A percentile compares a stretch with the other conserved stretches of the same genome.
Conservation (phyloP, 164 flowering plant species). For the Platanus orientalis region DNA sequence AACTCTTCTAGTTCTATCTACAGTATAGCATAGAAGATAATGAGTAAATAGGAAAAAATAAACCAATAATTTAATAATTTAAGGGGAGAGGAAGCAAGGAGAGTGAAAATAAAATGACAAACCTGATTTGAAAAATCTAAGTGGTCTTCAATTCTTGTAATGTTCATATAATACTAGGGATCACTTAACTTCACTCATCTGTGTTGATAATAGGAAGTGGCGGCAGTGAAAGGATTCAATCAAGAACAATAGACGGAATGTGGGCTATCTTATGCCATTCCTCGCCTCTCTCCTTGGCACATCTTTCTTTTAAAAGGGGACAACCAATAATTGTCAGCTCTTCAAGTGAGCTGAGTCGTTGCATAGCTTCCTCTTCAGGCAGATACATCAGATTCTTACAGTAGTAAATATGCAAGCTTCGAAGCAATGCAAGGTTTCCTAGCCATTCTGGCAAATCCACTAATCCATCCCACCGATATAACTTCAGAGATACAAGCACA, state of each 20-base stretch:
- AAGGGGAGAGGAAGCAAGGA: too few relatives aligned
- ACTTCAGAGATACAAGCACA: background rate
- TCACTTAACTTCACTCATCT: too few relatives aligned
- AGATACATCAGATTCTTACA: constrained; percentile 6
- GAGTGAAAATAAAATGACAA: too few relatives aligned
- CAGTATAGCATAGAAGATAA: too few relatives aligned
- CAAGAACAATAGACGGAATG: background rate
- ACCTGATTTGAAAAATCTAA: too few relatives aligned
- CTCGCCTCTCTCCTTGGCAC: background rate
- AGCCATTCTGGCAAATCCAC: constrained; percentile 6
- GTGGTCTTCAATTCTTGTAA: too few relatives aligned
- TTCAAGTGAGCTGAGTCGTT: constrained; percentile 1
- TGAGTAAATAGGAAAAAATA: too few relatives aligned
- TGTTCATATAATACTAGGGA: too few relatives aligned
- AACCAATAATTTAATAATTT: too few relatives aligned
- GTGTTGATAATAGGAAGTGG: too few relatives aligned
- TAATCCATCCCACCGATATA: background rate
- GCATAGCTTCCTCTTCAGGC: constrained; percentile 1
- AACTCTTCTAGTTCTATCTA: too few relatives aligned
- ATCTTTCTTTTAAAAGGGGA: constrained; percentile 7
- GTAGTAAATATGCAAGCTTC: background rate
- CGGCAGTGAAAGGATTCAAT: too few relatives aligned
- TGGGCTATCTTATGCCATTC: constrained; percentile 5
- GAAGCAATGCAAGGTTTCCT: background rate
- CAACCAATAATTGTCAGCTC: background rate